These are phyloP conservation scores for Setaria viridis DNA, from an alignment of 202 grass and related monocot species.

Conservation along the genomic window DNA sequence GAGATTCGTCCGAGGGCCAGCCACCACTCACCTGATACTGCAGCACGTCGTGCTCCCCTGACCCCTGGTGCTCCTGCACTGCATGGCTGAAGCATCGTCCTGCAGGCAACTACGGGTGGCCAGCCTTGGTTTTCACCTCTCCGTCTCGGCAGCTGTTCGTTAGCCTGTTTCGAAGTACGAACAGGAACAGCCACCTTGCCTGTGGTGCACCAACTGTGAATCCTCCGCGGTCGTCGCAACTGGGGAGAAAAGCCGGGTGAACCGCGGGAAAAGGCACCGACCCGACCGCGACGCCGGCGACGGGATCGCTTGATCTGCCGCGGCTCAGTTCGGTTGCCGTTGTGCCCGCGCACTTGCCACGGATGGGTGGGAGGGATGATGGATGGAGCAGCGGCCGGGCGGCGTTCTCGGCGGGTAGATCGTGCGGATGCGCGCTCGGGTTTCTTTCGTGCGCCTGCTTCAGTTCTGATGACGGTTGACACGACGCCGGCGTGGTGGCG, in stretches of 20 bases:
- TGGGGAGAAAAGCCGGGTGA: not conserved
- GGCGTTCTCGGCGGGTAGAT: not conserved
- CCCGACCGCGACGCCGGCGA: not conserved
- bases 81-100: not conserved
- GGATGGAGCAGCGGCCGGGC: not conserved
- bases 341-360: not conserved
- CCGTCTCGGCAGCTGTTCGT: not conserved
- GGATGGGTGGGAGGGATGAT: not conserved
- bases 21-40: not conserved
- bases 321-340: not conserved
- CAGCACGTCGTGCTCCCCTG: not conserved
- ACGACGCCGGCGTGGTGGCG: slow-evolving; percentile 6
- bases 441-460: not conserved
- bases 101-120: slow-evolving; percentile 15
- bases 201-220: too few species aligned
- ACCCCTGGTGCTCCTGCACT: not conserved
- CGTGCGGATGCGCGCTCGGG: not conserved
- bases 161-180: not conserved
- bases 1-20: slow-evolving; percentile 11
- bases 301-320: not conserved
- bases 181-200: not conserved
- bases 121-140: not conserved
- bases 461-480: slow-evolving; percentile 4
- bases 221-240: not conserved
- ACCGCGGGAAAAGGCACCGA: not conserved